Evolutionary conservation across 192 early-diverging fungal genomes (phyloP).

Genomic region (Mortierella antarctica): DNA sequence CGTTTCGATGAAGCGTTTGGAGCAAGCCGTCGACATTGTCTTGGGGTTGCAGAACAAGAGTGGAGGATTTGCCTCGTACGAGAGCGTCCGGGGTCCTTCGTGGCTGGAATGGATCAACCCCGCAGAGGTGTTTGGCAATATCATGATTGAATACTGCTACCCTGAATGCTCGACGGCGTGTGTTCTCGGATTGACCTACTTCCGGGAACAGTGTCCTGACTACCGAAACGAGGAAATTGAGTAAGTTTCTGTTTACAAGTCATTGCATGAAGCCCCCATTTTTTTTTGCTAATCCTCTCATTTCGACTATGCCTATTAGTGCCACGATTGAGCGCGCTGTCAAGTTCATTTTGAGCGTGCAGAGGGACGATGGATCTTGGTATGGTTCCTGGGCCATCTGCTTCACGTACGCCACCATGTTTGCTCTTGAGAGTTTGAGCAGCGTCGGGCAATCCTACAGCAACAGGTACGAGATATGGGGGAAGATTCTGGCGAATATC

Average conservation of each 20-base stretch:
- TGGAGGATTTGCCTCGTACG: conserved; percentile 96
- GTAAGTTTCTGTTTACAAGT: conserved; percentile 43
- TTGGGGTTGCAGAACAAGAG: conserved; percentile 92
- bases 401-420: conserved; percentile 96
- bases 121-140: conserved; percentile 97
- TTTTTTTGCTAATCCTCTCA: not conserved
- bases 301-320: conserved; percentile 2
- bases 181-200: conserved; percentile 84
- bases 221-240: conserved; percentile 87
- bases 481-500: too few species aligned
- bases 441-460: conserved; percentile 86
- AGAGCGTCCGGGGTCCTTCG: conserved; percentile 80
- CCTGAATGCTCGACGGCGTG: conserved; percentile 97
- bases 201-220: conserved; percentile 78
- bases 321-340: conserved; percentile 63
- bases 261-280: not conserved
- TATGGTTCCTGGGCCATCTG: conserved; percentile 98
- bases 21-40: conserved; percentile 90
- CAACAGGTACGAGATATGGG: conserved; percentile 68
- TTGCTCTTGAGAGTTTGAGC: conserved; percentile 87
- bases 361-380: conserved; percentile 90
- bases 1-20: conserved; percentile 77
- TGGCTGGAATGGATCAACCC: conserved; percentile 93
- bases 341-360: conserved; percentile 78
- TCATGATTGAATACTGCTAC: conserved; percentile 98